phyloP scores from a whole-genome alignment of 192 early-diverging fungal genomes.

The Lobulomyces angularis region DNA sequence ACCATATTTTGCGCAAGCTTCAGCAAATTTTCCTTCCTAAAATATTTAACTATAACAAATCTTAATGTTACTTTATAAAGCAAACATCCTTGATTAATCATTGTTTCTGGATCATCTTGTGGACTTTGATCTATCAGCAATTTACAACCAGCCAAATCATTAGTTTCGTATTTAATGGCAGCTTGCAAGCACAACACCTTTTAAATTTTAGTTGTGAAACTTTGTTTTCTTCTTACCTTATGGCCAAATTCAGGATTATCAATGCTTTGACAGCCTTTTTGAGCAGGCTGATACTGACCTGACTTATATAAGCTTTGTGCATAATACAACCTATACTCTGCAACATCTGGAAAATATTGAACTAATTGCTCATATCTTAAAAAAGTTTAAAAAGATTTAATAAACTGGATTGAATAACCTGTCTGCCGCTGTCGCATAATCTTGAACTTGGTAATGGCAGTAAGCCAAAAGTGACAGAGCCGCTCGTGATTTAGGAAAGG shows the following conservation, averaged over 20 bases:
- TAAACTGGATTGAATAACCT: conserved; percentile 15
- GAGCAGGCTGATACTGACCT: conserved; percentile 37
- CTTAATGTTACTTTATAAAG: conserved; percentile 31
- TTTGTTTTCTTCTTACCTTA: conserved; percentile 19
- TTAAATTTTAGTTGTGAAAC: background rate
- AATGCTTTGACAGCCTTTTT: conserved; percentile 32
- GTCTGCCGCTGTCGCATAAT: conserved; percentile 31
- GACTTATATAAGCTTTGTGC: conserved; percentile 44
- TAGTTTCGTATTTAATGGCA: conserved; percentile 42
- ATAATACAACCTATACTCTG: conserved; percentile 39
- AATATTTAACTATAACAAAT: background rate
- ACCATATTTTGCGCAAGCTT: conserved; percentile 31
- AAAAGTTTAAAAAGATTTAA: background rate
- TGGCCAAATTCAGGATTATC: conserved; percentile 27
- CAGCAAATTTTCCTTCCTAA: conserved; percentile 45
- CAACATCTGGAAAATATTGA: conserved; percentile 29
- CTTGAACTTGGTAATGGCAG: conserved; percentile 42
- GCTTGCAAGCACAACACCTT: conserved; percentile 46
- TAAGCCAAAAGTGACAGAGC: conserved; percentile 41
- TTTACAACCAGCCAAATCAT: conserved; percentile 45
- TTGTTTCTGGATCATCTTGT: conserved; percentile 37
- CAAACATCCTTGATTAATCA: conserved; percentile 41
- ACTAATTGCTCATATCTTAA: conserved; percentile 44
- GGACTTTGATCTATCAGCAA: conserved; percentile 34
- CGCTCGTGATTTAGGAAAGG: conserved; percentile 28